Evolutionary conservation across 345 rosid species (phyloP).

Genomic region (Populus simonii): DNA sequence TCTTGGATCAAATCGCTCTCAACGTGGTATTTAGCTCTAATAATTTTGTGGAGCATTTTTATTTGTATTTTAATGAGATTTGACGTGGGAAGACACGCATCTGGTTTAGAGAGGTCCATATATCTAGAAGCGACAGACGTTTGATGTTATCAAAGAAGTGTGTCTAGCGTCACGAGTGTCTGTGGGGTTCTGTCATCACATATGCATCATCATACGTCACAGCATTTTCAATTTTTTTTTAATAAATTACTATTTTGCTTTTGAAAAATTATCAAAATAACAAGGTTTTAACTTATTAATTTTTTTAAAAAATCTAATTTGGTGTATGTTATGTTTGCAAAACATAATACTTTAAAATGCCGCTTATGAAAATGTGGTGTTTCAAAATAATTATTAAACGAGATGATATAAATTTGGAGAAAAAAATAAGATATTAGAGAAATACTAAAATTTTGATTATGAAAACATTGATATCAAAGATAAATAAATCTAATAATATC

Average conservation of each 20-base stretch:
- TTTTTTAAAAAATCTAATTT: neutral
- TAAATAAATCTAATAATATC: no score
- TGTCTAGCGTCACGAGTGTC: neutral
- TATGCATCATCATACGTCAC: neutral
- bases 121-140: neutral
- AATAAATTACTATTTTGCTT: neutral
- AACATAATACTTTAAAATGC: no score
- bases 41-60: no score
- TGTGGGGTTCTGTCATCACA: neutral
- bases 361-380: no score
- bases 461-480: no score
- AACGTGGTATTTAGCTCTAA: neutral
- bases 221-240: neutral
- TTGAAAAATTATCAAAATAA: no score
- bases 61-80: neutral
- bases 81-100: constrained; percentile 3
- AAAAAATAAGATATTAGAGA: no score
- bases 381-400: no score
- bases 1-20: neutral
- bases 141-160: neutral
- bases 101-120: constrained; percentile 1
- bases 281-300: neutral
- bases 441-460: no score
- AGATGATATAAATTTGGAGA: no score
- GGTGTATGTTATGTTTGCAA: no score